Evolutionary conservation across 306 rosid species (phyloP).

Genomic region (Purshia tridentata): DNA sequence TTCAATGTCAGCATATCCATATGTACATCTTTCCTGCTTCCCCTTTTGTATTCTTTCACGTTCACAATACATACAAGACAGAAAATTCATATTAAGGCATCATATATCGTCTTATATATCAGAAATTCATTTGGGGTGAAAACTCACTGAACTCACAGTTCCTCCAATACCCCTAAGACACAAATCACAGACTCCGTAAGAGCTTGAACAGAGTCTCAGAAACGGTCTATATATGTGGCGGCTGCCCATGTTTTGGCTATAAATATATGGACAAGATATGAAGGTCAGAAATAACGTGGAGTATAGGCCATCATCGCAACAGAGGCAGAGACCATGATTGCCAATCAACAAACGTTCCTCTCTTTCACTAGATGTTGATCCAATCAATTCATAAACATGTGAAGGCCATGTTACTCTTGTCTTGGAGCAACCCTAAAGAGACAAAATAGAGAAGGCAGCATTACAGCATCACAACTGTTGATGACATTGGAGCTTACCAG

Average conservation of each 20-base stretch:
- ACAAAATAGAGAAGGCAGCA: conserved; percentile 36
- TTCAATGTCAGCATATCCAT: conserved; percentile 11
- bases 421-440: conserved; percentile 25
- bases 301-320: conserved; percentile 38
- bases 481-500: conserved; percentile 17
- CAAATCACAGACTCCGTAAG: background rate
- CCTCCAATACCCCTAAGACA: background rate
- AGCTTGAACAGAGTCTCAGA: background rate
- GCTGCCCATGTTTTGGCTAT: conserved; percentile 29
- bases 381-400: conserved; percentile 40
- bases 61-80: background rate
- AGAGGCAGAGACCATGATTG: conserved; percentile 26
- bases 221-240: conserved; percentile 10
- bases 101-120: background rate
- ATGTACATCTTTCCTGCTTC: conserved; percentile 17
- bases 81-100: conserved; percentile 5
- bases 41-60: conserved; percentile 11
- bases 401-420: conserved; percentile 63
- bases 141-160: background rate
- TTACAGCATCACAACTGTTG: conserved; percentile 9
- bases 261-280: conserved; percentile 22
- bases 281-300: conserved; percentile 19
- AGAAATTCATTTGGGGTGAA: background rate
- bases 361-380: conserved; percentile 28
- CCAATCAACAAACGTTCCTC: conserved; percentile 24